These are phyloP conservation scores for Colletotrichum sp. DNA, from an alignment of 2,329 filamentous ascomycete species.

Conservation along the genomic window DNA sequence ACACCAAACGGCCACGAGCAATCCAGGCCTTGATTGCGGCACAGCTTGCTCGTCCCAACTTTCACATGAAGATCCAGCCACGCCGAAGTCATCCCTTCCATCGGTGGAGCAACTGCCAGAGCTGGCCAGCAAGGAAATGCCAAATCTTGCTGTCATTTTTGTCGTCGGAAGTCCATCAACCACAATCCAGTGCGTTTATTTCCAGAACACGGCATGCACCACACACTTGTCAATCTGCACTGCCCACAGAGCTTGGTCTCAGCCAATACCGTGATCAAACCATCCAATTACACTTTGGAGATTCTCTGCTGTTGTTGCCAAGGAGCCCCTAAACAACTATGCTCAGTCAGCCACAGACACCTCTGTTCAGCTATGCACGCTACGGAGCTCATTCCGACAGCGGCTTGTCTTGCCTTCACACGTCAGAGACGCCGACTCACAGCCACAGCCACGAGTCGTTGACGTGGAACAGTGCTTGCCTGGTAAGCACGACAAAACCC, in stretches of 20 bases:
- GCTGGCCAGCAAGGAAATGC: neutral
- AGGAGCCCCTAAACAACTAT: neutral
- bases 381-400: neutral
- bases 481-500: constrained; percentile 8
- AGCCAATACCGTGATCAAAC: neutral
- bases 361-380: neutral
- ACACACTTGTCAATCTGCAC: neutral
- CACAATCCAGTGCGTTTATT: neutral
- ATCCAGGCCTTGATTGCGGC: neutral
- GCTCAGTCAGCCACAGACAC: neutral
- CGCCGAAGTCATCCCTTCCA: neutral
- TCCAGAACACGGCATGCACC: neutral
- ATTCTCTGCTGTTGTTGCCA: neutral
- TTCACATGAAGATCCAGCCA: neutral
- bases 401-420: neutral
- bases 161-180: neutral
- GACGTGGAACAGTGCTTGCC: neutral
- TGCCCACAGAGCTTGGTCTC: neutral
- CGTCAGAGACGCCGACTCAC: neutral
- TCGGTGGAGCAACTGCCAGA: neutral
- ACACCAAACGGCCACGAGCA: neutral
- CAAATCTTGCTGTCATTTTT: neutral
- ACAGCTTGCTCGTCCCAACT: neutral
- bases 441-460: neutral
- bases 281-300: neutral